Base-by-base conservation (phyloP, 768 basidiomycete genomes). In the Suillus alpinus region DNA sequence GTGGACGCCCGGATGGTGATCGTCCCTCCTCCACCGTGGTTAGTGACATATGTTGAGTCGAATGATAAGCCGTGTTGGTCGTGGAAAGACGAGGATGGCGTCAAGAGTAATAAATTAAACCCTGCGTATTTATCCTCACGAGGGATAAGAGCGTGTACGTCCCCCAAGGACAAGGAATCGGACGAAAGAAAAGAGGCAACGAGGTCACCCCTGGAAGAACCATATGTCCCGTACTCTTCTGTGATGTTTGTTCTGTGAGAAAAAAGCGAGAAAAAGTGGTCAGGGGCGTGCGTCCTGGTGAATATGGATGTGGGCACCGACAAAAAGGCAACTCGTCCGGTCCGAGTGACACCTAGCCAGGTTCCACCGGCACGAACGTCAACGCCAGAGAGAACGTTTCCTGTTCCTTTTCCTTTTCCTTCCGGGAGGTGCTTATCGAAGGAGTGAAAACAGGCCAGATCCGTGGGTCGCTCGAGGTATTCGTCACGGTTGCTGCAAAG, bases 401-500 rank as follows among this genome's bases (percentile, higher is more conserved):
- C 26, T 26, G 26, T 26, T 26, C 26, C 26, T 26, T 26, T 26
- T 26, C 3, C 26, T 26, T 26, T 26, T 26, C 26, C 3, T 26
- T 26, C 26, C 3, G 26, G 26, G 26, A 26, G 26, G 26, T 26
- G 26, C 61, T 69, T 61, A 32, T 76, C 82, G 68, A 92, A 92
- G 9, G 83, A 78, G 70, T 91, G 92, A 70, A 87, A 91, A 64
- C 80, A 77, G 13, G 89, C 90, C 50, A 80, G 74, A 62, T 76
- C 71, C 2, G 91, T 89, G 10, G 89, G 89, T 59, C 92, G 81
- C 57, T 78, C 68, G 55, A 93, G 78, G 69, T 73, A 82, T 69
- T 94, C 92, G 72, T 94, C 92, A 58, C 92, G 84, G 72, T 93
- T 93, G 53, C 81, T 86, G 67, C 85, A 86, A 46, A 94, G 72